A percentile compares a stretch with the other conserved stretches of the same genome.
Evolutionary conservation across 176 grass and related monocot species (phyloP).

Genomic region (Secale cereale): DNA sequence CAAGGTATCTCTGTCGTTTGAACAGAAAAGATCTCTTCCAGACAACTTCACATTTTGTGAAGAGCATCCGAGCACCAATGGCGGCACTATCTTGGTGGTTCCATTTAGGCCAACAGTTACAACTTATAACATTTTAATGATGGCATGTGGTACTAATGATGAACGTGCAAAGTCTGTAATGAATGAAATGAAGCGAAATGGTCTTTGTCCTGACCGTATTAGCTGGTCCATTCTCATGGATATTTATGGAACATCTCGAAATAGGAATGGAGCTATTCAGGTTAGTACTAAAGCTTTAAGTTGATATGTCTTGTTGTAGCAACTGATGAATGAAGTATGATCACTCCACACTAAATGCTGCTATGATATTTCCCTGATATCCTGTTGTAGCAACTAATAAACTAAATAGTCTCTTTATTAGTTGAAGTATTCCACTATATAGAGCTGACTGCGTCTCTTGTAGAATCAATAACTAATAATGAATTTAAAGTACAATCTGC

Average conservation of each 20-base stretch:
- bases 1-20: slow-evolving; percentile 42
- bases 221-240: slow-evolving; percentile 92
- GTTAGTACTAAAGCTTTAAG: slow-evolving; percentile 40
- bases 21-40: slow-evolving; percentile 33
- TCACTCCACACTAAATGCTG: neutral
- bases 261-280: slow-evolving; percentile 83
- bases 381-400: neutral
- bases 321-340: slow-evolving; percentile 9
- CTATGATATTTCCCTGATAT: neutral
- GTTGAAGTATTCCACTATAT: slow-evolving; percentile 1
- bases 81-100: slow-evolving; percentile 37
- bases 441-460: neutral
- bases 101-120: slow-evolving; percentile 74
- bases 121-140: slow-evolving; percentile 90
- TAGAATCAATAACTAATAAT: slow-evolving; percentile 5
- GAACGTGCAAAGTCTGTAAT: slow-evolving; percentile 73
- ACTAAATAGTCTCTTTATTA: slow-evolving; percentile 10
- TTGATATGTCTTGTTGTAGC: slow-evolving; percentile 2
- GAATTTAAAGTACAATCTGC: neutral
- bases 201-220: slow-evolving; percentile 74
- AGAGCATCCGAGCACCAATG: slow-evolving; percentile 37
- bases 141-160: slow-evolving; percentile 83
- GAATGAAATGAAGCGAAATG: slow-evolving; percentile 76
- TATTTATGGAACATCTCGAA: slow-evolving; percentile 76
- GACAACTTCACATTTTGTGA: slow-evolving; percentile 26